Evolutionary conservation across 2,329 filamentous ascomycete species (phyloP), one percentile per base, ranked within the genome.

Genomic region (Epicoccum sorghinum): DNA sequence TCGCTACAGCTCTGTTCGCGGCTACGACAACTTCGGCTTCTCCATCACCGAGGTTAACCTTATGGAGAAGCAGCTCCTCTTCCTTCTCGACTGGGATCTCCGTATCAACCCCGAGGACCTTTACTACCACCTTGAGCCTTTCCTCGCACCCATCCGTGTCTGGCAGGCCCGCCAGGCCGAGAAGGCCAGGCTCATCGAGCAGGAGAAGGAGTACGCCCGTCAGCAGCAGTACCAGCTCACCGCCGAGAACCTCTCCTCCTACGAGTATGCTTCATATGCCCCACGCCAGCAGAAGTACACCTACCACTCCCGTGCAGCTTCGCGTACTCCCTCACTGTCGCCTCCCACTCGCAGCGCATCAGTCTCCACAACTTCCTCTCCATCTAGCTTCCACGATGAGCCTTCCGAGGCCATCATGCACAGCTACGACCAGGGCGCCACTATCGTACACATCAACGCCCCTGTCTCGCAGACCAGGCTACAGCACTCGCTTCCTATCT

Each of bases 21-120:
- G 84, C 48, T 89, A 82, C 74, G 86, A 87, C 9, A 85, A 82
- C 70, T 99, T 98, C 70, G 90, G 92, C 66, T 98, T 99, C 82
- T 93, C 88, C 68, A 84, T 93, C 64, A 95, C 91, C 32, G 95
- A 99, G 79, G 95, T 99, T 68, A 99, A 99, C 81, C 83, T 98
- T 59, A 99, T 99, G 95, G 95, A 99, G 84, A 96, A 96, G 84
- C 95, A 99, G 79, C 84, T 99, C 27, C 88, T 99, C 47, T 95
- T 91, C 80, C 85, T 99, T 38, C 83, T 99, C 40, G 90, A 97
- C 73, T 99, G 93, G 91, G 91, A 99, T 64, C 85, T 96, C 57
- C 85, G 90, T 64, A 92, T 99, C 70, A 87, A 83, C 37, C 86
- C 92, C 70, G 83, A 93, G 51, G 92, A 98, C 68, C 87, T 99